Conservation (phyloP, 768 basidiomycete genomes). For the Rhizopogon roseolus region DNA sequence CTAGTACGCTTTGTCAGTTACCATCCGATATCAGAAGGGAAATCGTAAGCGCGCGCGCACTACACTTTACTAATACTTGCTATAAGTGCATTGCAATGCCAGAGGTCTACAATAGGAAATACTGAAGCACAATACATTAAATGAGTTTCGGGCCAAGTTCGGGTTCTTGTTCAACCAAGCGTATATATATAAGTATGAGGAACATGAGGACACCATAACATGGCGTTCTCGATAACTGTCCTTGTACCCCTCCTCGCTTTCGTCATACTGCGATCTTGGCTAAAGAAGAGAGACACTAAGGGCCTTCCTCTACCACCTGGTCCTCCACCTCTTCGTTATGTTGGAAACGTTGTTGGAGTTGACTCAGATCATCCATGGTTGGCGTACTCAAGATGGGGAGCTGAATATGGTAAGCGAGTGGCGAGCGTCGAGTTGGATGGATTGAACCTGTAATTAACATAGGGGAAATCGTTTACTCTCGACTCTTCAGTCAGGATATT, state of each 20-base stretch:
- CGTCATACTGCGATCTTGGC: conserved; percentile 4
- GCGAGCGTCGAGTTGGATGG: background rate
- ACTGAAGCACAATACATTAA: too few species aligned
- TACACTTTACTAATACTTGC: too few species aligned
- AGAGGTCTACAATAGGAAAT: too few species aligned
- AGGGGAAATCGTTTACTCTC: conserved; percentile 20
- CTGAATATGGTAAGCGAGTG: conserved; percentile 14
- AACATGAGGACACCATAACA: too few species aligned
- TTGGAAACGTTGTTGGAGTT: conserved; percentile 16
- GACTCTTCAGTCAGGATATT: conserved; percentile 18
- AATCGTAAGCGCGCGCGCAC: too few species aligned
- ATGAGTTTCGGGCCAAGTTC: too few species aligned
- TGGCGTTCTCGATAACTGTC: background rate
- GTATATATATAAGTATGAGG: too few species aligned
- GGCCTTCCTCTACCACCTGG: conserved; percentile 17
- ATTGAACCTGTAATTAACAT: background rate
- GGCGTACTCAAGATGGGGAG: conserved; percentile 15
- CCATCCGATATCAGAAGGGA: too few species aligned
- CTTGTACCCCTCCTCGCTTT: conserved; percentile 7
- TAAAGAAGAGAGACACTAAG: conserved; percentile 3
- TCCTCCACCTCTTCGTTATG: conserved; percentile 12
- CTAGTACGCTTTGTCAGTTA: too few species aligned
- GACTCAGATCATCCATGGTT: conserved; percentile 17
- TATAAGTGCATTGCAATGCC: too few species aligned
- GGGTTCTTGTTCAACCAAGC: too few species aligned